Conservation (phyloP, 2,329 filamentous ascomycete species). For the Ophiostoma angusticollis region DNA sequence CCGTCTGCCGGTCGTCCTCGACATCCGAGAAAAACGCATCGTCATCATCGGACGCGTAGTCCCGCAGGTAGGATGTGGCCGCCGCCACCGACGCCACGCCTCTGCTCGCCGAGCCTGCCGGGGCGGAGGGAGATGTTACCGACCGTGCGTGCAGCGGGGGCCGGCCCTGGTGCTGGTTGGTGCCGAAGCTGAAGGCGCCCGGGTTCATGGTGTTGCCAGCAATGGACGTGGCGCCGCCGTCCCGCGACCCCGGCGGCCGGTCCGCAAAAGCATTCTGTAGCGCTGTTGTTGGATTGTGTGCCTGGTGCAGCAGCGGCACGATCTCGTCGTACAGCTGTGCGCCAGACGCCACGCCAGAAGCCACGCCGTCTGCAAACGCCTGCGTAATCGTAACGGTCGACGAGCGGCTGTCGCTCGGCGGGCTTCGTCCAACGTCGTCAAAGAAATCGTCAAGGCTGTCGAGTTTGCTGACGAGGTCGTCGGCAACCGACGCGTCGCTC, state of each 20-base stretch:
- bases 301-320: conserved; percentile 77
- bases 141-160: conserved; percentile 69
- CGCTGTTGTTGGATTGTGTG: conserved; percentile 60
- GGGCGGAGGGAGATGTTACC: conserved; percentile 64
- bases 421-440: conserved; percentile 49
- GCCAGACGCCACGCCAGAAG: conserved; percentile 48
- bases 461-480: conserved; percentile 69
- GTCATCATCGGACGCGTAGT: conserved; percentile 67
- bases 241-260: conserved; percentile 48
- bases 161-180: conserved; percentile 22
- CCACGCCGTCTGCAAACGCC: conserved; percentile 50
- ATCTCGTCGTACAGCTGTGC: conserved; percentile 88
- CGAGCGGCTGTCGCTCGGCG: conserved; percentile 49
- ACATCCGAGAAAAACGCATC: conserved; percentile 71
- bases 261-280: conserved; percentile 88
- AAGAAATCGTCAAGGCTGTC: conserved; percentile 76
- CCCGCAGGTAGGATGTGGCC: conserved; percentile 41
- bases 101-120: conserved; percentile 17
- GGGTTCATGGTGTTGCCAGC: conserved; percentile 47
- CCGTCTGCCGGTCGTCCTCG: conserved; percentile 40
- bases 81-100: conserved; percentile 62
- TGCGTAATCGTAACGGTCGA: conserved; percentile 48
- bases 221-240: conserved; percentile 28
- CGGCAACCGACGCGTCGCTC: conserved; percentile 47
- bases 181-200: conserved; percentile 34